Evolutionary conservation across 441 rosid species (phyloP).

Genomic region (Adansonia gregorii): DNA sequence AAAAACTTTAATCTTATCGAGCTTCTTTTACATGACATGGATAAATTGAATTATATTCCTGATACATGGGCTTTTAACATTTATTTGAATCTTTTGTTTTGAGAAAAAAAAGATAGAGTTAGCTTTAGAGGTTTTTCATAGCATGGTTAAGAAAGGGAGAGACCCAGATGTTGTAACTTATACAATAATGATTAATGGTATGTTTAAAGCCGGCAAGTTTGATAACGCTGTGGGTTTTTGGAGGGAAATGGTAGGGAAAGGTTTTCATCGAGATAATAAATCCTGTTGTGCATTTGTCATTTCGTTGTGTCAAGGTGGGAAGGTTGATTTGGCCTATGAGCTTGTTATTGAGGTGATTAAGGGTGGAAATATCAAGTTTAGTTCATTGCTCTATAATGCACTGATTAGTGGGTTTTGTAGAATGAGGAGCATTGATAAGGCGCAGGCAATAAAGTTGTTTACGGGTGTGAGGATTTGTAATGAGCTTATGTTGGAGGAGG

Average conservation of each 20-base stretch:
- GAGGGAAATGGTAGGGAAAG: constrained; percentile 67
- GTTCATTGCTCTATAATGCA: constrained; percentile 65
- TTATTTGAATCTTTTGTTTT: constrained; percentile 70
- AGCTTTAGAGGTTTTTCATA: constrained; percentile 64
- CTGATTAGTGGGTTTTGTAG: constrained; percentile 84
- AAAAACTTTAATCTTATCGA: constrained; percentile 58
- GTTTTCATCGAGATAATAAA: constrained; percentile 62
- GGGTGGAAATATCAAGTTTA: constrained; percentile 52
- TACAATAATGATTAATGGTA: constrained; percentile 70
- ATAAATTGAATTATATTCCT: constrained; percentile 52
- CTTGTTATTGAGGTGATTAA: constrained; percentile 68
- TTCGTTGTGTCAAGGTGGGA: constrained; percentile 71
- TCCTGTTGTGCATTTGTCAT: constrained; percentile 66
- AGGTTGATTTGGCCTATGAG: constrained; percentile 89
- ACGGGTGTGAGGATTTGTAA: constrained; percentile 56
- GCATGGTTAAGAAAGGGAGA: constrained; percentile 60
- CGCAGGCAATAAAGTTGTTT: constrained; percentile 61
- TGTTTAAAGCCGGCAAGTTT: constrained; percentile 58
- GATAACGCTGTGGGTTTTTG: constrained; percentile 64
- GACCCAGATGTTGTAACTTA: constrained; percentile 83
- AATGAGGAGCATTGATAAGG: constrained; percentile 74
- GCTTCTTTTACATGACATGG: constrained; percentile 68
- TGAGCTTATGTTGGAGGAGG: constrained; percentile 63
- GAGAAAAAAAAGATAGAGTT: constrained; percentile 49
- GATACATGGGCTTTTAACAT: constrained; percentile 85